Base-by-base conservation (phyloP, 1,284 basidiomycete genomes). In the Coniferiporia sulphurascens region DNA sequence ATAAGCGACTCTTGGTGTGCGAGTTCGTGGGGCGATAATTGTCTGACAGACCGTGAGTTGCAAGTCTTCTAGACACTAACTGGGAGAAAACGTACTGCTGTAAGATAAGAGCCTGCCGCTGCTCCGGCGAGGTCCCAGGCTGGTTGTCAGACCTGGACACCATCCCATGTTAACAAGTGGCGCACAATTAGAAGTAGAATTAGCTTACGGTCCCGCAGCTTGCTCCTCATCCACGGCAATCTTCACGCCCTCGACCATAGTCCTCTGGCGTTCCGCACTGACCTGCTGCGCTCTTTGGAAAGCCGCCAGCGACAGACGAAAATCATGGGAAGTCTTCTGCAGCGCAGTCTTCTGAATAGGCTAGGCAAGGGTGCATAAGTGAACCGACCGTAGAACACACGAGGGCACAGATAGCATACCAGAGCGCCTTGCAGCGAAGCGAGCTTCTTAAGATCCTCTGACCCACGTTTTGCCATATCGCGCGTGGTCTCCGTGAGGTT, bases 1-100 rank as follows among this genome's bases (percentile, higher is more conserved):
- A 99, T 97, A 41, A 99, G 77, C 10, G 93, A 91, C 68, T 99
- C 96, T 71, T 99, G 97, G 72, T 96, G 96, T 41, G 94, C 94
- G 32, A 98, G 81, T 71, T 99, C 96, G 65, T 93, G 89, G 0
- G 91, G 88, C 0, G 92, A 87, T 53, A 95, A 76, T 72, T 92
- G 84, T 52, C 77, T 64, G 71, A 27, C 17, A 51, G 46, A 32
- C 21, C 53, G 55, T 34, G 32, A 21, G 43, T 9, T 22, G 48
- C 36, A 32, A 35, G 17, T 36, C 53, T 34, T 35, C 59, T 32
- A 17, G 19, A 9, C 27, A 52, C 48, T 46, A 38, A 5, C 43
- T 53, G 46, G 50, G 46, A 51, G 57, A 27, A 27, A 34, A 62
- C 69, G 38, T 54, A 70, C 68, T 64, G 76, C 67, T 91, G 89